Conservation (phyloP, 257 asterid species). For the Solanum chilense region DNA sequence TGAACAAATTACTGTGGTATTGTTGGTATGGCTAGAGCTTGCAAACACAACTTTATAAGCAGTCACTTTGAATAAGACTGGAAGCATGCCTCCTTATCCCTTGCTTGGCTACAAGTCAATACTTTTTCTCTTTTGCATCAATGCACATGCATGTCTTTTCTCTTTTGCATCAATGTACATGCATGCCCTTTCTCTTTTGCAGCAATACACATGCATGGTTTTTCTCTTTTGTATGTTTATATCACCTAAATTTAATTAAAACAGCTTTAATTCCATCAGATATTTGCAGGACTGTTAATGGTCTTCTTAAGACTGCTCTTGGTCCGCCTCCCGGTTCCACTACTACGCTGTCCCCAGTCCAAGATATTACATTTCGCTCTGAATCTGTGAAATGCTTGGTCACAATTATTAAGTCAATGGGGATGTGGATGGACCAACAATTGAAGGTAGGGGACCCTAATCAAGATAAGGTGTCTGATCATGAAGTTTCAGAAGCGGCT, state of each 20-base stretch:
- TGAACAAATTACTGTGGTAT: neutral
- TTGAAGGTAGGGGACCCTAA: constrained; percentile 64
- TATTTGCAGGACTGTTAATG: constrained; percentile 90
- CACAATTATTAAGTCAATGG: constrained; percentile 84
- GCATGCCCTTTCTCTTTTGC: neutral
- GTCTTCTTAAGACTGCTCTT: constrained; percentile 91
- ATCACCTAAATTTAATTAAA: constrained; percentile 17
- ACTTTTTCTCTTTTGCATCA: neutral
- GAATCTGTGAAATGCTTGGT: constrained; percentile 96
- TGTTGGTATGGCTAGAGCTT: neutral
- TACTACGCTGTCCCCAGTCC: constrained; percentile 78
- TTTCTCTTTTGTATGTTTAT: neutral
- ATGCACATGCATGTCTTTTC: neutral
- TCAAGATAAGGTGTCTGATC: constrained; percentile 40
- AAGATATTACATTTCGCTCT: constrained; percentile 87
- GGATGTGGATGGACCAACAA: constrained; percentile 97
- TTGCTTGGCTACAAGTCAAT: neutral
- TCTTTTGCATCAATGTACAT: neutral
- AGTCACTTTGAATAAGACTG: neutral
- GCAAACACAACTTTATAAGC: neutral
- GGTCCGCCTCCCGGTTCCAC: constrained; percentile 98
- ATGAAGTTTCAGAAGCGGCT: constrained; percentile 43
- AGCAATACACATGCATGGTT: neutral
- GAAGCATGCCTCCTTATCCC: neutral
- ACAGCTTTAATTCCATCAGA: constrained; percentile 33